A percentile compares a stretch with the other conserved stretches of the same genome.
Evolutionary conservation across 1,284 basidiomycete genomes (phyloP).

Genomic region (Leccinum fallax): DNA sequence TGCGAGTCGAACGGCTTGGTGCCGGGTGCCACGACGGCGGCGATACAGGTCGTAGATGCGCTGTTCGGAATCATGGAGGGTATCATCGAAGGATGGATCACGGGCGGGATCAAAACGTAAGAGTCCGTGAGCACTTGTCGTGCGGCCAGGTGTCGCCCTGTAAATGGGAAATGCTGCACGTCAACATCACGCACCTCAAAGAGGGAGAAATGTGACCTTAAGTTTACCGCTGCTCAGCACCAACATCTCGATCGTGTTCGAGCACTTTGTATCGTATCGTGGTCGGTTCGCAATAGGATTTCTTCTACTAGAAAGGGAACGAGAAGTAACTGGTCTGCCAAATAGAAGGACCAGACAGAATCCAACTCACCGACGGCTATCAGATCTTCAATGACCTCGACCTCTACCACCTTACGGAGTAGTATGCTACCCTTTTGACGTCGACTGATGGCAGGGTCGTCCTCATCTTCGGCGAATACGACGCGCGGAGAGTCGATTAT

Average conservation of each 20-base stretch:
- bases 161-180: neutral
- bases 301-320: constrained; percentile 67
- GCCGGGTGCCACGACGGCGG: constrained; percentile 58
- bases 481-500: constrained; percentile 97
- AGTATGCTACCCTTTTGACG: constrained; percentile 69
- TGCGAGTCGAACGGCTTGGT: constrained; percentile 76
- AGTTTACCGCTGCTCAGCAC: constrained; percentile 86
- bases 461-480: constrained; percentile 79
- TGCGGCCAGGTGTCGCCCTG: constrained; percentile 88
- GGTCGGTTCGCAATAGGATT: constrained; percentile 74
- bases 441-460: constrained; percentile 50
- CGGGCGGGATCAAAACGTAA: constrained; percentile 82
- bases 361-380: constrained; percentile 74
- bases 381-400: constrained; percentile 91
- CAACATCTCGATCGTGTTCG: constrained; percentile 80
- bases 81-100: constrained; percentile 73
- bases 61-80: constrained; percentile 51
- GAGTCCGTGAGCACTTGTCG: constrained; percentile 89
- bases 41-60: constrained; percentile 10
- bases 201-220: constrained; percentile 50
- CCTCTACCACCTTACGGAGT: constrained; percentile 89
- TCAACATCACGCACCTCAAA: neutral
- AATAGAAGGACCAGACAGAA: neutral
- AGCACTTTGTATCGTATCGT: constrained; percentile 69
- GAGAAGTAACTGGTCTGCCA: neutral